Evolutionary conservation across 208 protist genomes (phyloP).

Genomic region (Angomonas ambiguus): DNA sequence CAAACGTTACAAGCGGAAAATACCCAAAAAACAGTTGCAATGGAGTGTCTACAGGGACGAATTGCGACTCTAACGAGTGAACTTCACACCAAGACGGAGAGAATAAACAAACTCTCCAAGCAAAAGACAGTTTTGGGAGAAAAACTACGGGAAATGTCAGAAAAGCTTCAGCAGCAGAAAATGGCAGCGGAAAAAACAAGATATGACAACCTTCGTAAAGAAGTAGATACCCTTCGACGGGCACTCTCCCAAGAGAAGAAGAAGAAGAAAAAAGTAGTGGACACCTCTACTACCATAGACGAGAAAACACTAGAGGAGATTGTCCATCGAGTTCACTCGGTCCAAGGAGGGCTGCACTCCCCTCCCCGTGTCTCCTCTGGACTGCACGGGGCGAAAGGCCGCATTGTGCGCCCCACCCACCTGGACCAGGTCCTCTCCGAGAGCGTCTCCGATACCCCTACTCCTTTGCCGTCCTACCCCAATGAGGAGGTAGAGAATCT

Average conservation of each 20-base stretch:
- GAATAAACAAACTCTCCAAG: neutral
- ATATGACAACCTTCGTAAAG: neutral
- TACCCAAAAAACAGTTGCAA: neutral
- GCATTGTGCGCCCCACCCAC: neutral
- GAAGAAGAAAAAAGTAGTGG: neutral
- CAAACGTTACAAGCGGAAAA: neutral
- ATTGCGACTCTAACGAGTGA: neutral
- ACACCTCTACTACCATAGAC: neutral
- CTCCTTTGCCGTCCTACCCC: neutral
- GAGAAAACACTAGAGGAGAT: neutral
- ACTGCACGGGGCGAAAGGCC: neutral
- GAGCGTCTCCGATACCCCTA: neutral
- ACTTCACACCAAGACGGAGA: neutral
- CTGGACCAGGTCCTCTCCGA: neutral
- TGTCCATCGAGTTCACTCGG: neutral
- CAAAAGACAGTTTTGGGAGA: neutral
- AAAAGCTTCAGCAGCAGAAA: neutral
- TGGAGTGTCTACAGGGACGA: neutral
- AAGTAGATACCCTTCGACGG: neutral
- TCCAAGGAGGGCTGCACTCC: neutral
- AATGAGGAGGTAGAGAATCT: conserved; percentile 42
- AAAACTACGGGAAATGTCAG: neutral
- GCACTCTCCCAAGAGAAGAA: neutral
- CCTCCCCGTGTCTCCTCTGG: neutral
- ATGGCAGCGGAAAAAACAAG: neutral